These are phyloP conservation scores for Amylocarpus encephaloides DNA, from an alignment of 2,329 filamentous ascomycete genomes.

Conservation along the genomic window DNA sequence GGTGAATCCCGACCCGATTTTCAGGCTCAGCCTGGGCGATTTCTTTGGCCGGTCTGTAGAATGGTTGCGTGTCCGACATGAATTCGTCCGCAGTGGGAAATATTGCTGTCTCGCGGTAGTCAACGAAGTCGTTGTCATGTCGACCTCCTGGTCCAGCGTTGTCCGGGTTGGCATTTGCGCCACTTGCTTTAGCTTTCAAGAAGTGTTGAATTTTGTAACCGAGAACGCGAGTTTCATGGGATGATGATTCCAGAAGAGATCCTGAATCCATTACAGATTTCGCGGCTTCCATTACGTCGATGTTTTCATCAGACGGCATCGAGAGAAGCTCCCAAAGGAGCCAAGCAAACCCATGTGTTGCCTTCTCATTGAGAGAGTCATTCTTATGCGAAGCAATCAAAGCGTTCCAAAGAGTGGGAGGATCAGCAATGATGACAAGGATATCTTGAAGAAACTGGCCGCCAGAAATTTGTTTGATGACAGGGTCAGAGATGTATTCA, in stretches of 20 bases:
- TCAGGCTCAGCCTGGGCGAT: too few species aligned
- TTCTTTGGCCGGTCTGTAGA: too few species aligned
- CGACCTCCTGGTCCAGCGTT: slow-evolving; percentile 50
- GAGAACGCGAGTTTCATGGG: slow-evolving; percentile 25
- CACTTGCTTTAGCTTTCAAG: slow-evolving; percentile 21
- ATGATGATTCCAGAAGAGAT: too few species aligned
- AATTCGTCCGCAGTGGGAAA: slow-evolving; percentile 63
- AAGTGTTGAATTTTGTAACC: slow-evolving; percentile 37
- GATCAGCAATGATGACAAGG: slow-evolving; percentile 42
- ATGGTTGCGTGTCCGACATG: slow-evolving; percentile 43
- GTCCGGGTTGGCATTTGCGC: slow-evolving; percentile 9
- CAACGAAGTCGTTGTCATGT: slow-evolving; percentile 64
- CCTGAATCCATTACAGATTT: slow-evolving; percentile 25
- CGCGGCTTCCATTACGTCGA: slow-evolving; percentile 28
- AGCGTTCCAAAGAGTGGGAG: slow-evolving; percentile 43
- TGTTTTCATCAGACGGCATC: slow-evolving; percentile 18
- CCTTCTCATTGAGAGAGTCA: slow-evolving; percentile 25
- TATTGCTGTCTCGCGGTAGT: slow-evolving; percentile 56
- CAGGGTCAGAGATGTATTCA: slow-evolving; percentile 30
- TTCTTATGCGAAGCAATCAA: slow-evolving; percentile 26
- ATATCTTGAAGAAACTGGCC: slow-evolving; percentile 37
- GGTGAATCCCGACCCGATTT: too few species aligned
- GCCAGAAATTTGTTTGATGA: slow-evolving; percentile 18
- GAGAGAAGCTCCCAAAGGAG: slow-evolving; percentile 40
- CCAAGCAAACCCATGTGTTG: slow-evolving; percentile 36